phyloP scores from a whole-genome alignment of 371 early-diverging fungal species.

The Mucor irregularis region DNA sequence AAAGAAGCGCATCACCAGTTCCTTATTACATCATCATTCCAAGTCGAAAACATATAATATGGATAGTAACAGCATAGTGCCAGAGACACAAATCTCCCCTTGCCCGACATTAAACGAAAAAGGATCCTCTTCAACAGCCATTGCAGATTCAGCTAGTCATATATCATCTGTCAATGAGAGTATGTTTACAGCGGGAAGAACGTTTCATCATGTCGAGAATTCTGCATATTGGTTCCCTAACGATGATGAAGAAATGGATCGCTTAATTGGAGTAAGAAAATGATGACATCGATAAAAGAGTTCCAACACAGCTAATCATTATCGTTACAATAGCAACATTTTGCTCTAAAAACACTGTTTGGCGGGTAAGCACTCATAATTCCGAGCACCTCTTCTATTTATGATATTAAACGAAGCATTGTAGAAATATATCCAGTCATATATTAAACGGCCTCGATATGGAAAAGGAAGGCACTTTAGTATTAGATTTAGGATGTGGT shows the following conservation, averaged over 20 bases:
- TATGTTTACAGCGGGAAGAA: constrained; percentile 5
- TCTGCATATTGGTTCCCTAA: constrained; percentile 48
- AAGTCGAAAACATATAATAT: constrained; percentile 4
- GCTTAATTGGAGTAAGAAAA: constrained; percentile 37
- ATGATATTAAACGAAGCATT: neutral
- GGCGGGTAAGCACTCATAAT: constrained; percentile 17
- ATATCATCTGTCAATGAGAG: constrained; percentile 7
- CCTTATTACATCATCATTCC: constrained; percentile 1
- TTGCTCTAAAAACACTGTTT: constrained; percentile 34
- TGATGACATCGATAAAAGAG: too few relatives aligned
- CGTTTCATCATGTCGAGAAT: constrained; percentile 18
- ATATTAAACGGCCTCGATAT: constrained; percentile 4
- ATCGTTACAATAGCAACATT: constrained; percentile 31
- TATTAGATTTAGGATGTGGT: constrained; percentile 55
- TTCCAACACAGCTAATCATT: too few relatives aligned
- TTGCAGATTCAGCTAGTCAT: neutral
- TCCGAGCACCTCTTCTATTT: neutral
- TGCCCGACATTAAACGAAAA: neutral
- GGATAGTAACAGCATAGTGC: neutral
- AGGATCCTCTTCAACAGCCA: neutral
- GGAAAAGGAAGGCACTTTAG: constrained; percentile 3
- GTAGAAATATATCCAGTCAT: constrained; percentile 10
- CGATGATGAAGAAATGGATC: constrained; percentile 45
- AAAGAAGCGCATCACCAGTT: constrained; percentile 4
- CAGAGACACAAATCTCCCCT: neutral